Evolutionary conservation across 2,329 filamentous ascomycete species (phyloP).

Genomic region (Talaromyces albobiverticillius): DNA sequence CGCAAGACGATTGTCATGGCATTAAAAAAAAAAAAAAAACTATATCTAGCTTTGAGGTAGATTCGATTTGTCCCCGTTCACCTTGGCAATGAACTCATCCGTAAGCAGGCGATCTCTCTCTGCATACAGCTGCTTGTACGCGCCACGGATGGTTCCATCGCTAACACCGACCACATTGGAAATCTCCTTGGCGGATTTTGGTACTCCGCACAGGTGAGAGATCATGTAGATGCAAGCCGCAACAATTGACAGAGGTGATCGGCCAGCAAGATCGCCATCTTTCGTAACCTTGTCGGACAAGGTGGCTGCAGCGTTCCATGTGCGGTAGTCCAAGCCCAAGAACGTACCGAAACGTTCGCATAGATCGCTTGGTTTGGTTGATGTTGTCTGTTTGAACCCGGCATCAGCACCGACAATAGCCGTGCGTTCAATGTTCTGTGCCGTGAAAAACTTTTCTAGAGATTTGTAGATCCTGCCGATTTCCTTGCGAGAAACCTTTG

Average conservation of each 20-base stretch:
- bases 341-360: conserved; percentile 87
- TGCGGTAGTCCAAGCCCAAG: conserved; percentile 70
- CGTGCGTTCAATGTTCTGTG: conserved; percentile 62
- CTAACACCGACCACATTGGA: conserved; percentile 81
- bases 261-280: conserved; percentile 79
- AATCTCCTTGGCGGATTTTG: conserved; percentile 81
- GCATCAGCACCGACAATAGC: conserved; percentile 60
- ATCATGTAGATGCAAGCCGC: conserved; percentile 97
- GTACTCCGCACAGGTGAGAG: conserved; percentile 77
- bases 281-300: conserved; percentile 75
- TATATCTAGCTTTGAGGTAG: conserved; percentile 52
- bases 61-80: conserved; percentile 67
- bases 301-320: conserved; percentile 75
- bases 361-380: conserved; percentile 77
- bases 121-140: conserved; percentile 83
- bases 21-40: not conserved
- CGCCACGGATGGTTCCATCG: conserved; percentile 93
- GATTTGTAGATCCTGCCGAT: conserved; percentile 94
- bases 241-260: conserved; percentile 89
- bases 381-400: conserved; percentile 55
- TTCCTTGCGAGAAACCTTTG: conserved; percentile 93
- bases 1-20: not conserved
- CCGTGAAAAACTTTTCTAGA: conserved; percentile 81
- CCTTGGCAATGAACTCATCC: conserved; percentile 69
- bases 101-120: conserved; percentile 72